phyloP scores from a whole-genome alignment of 768 basidiomycete genomes.

The Boletus sp. region DNA sequence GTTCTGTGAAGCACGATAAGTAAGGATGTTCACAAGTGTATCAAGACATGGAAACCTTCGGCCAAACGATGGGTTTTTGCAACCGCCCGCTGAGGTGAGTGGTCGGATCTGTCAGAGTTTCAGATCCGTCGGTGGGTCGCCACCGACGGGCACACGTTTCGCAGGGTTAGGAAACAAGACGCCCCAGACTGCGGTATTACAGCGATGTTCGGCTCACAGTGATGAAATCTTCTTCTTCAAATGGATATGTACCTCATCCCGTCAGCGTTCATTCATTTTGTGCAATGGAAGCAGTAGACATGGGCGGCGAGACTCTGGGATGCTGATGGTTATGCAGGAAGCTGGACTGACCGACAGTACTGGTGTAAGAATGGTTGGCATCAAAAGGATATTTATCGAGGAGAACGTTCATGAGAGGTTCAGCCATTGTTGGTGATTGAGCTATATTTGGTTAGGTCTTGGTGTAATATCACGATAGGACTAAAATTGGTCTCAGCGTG shows the following conservation, averaged over 20 bases:
- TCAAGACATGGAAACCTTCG: not conserved
- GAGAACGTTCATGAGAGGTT: not conserved
- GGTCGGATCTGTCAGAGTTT: too few species aligned
- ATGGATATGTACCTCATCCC: not conserved
- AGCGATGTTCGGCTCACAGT: not conserved
- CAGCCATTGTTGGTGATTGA: not conserved
- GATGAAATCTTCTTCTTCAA: not conserved
- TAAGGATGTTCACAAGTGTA: too few species aligned
- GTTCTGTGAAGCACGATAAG: not conserved
- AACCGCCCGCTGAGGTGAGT: not conserved
- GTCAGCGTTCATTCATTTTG: not conserved
- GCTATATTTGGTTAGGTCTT: not conserved
- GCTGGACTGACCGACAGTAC: not conserved
- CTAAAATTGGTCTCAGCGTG: not conserved
- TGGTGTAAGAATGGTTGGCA: not conserved
- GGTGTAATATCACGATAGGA: not conserved
- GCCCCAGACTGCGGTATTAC: not conserved
- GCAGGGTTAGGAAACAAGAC: not conserved
- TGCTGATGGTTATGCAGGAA: not conserved
- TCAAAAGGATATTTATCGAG: too few species aligned
- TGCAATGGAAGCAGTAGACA: not conserved
- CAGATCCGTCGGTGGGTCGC: too few species aligned
- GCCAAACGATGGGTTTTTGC: not conserved
- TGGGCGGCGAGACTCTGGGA: not conserved
- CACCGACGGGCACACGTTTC: not conserved